Evolutionary conservation across 345 rosid genomes (phyloP).

Genomic region (Theobroma cacao): DNA sequence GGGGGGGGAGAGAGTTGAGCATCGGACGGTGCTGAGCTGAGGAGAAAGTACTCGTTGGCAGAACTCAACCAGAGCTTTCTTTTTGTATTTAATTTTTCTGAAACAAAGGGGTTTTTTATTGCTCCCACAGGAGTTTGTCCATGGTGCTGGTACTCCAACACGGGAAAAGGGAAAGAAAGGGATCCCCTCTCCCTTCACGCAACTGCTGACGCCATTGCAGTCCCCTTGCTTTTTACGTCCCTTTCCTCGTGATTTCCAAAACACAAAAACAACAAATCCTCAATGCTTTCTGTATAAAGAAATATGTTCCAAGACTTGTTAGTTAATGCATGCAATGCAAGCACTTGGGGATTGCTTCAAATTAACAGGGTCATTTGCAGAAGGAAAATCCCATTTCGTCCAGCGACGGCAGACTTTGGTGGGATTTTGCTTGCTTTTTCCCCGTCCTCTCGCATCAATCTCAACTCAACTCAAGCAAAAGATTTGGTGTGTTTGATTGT

Average conservation of each 20-base stretch:
- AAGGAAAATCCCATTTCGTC: not conserved
- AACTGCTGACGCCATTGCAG: not conserved
- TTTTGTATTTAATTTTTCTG: not conserved
- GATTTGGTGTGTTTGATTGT: not conserved
- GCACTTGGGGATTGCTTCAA: no score
- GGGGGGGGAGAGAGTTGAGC: no score
- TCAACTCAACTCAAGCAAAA: not conserved
- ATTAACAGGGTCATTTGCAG: no score
- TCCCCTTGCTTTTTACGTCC: no score
- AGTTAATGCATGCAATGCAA: no score
- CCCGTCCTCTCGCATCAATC: no score
- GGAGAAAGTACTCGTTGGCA: not conserved
- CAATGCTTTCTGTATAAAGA: no score
- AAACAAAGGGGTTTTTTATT: not conserved
- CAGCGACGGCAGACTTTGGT: no score
- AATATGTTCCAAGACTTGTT: no score
- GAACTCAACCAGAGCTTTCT: not conserved
- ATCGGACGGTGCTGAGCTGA: conserved; percentile 27
- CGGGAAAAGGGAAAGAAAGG: not conserved
- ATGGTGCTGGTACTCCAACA: not conserved
- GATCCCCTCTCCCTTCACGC: not conserved
- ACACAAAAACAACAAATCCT: no score
- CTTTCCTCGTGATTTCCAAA: not conserved
- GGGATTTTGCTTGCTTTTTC: no score
- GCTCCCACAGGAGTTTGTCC: not conserved